Conservation (phyloP, 495 filamentous ascomycete species). For the Aspergillus heteromorphus region DNA sequence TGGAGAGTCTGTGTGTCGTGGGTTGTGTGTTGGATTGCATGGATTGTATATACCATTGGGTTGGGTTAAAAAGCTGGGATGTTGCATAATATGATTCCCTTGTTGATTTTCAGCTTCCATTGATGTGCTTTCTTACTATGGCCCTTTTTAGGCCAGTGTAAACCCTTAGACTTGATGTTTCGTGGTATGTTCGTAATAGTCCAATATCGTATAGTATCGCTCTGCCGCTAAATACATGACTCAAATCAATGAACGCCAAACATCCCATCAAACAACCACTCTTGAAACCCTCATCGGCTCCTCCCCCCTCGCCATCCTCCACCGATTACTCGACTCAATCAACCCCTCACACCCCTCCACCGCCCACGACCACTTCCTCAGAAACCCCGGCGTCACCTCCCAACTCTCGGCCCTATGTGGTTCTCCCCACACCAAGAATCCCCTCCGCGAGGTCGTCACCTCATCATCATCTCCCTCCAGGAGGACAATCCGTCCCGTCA, state of each 20-base stretch:
- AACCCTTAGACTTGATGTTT: too few relatives aligned
- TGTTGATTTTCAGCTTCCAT: too few relatives aligned
- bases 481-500: background rate
- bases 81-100: background rate
- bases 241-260: too few relatives aligned
- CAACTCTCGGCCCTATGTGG: conserved; percentile 6
- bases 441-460: background rate
- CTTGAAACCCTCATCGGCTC: conserved; percentile 2
- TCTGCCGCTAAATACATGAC: too few relatives aligned
- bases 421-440: conserved; percentile 8
- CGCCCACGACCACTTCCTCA: conserved; percentile 9
- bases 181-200: too few relatives aligned
- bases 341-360: conserved; percentile 10
- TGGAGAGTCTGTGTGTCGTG: too few relatives aligned
- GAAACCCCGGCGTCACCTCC: conserved; percentile 11
- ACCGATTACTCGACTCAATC: conserved; percentile 15
- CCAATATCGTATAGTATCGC: too few relatives aligned
- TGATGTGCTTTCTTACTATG: too few relatives aligned
- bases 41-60: conserved; percentile 8
- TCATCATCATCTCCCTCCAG: conserved; percentile 2
- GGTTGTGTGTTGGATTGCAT: too few relatives aligned
- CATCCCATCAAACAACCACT: too few relatives aligned
- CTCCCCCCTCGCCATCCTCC: conserved; percentile 8
- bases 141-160: too few relatives aligned
- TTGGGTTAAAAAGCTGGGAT: background rate